Evolutionary conservation across 2,329 filamentous ascomycete species (phyloP).

Genomic region (Uncinocarpus reesii): DNA sequence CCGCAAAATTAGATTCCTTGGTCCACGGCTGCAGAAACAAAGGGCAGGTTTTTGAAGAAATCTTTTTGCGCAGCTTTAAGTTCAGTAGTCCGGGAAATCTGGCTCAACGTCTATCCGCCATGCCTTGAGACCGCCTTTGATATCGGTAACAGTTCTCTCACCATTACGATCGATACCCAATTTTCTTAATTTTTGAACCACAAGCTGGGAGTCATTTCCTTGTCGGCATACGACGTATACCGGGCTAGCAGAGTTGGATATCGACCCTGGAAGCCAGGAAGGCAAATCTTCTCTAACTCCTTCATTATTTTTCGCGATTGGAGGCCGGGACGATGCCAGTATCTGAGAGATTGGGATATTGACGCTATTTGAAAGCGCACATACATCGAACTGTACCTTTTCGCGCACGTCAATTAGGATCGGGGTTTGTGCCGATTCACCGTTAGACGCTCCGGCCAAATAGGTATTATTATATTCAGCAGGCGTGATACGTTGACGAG

Average conservation of each 20-base stretch:
- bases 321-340: slow-evolving; percentile 21
- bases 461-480: slow-evolving; percentile 43
- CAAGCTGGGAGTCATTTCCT: slow-evolving; percentile 42
- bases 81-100: slow-evolving; percentile 34
- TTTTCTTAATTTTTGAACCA: slow-evolving; percentile 35
- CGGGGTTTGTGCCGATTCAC: slow-evolving; percentile 29
- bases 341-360: slow-evolving; percentile 44
- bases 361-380: slow-evolving; percentile 61
- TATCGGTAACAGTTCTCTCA: slow-evolving; percentile 31
- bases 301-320: not conserved
- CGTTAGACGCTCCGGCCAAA: not conserved
- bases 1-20: slow-evolving; percentile 1
- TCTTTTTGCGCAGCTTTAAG: not conserved
- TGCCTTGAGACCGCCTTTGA: slow-evolving; percentile 35
- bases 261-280: slow-evolving; percentile 4
- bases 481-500: slow-evolving; percentile 59
- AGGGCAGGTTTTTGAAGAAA: not conserved
- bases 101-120: slow-evolving; percentile 36
- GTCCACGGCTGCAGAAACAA: too few relatives aligned
- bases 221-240: slow-evolving; percentile 40
- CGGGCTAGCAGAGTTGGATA: slow-evolving; percentile 15
- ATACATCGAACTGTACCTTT: slow-evolving; percentile 72
- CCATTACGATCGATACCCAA: slow-evolving; percentile 28
- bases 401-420: slow-evolving; percentile 75
- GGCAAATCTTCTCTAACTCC: not conserved